Percentiles rank a stretch among this genome's conserved stretches.
phyloP scores from a whole-genome alignment of 495 filamentous ascomycete genomes.

The Cercophora sp. region DNA sequence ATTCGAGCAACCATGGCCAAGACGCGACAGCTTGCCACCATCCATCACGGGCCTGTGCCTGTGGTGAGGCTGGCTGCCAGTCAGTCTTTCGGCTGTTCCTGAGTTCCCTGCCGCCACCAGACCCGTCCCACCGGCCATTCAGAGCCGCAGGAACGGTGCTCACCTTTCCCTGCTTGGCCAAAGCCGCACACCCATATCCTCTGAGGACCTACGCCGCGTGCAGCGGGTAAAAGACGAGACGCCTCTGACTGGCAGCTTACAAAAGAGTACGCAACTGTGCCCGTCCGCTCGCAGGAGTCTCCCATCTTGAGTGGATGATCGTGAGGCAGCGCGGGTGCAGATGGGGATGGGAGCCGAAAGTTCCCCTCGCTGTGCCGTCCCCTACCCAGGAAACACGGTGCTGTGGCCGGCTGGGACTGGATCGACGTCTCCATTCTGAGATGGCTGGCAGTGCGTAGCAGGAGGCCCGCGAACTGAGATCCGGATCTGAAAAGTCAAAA shows the following conservation, averaged over 20 bases:
- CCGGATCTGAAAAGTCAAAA: conserved; percentile 31
- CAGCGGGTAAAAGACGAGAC: conserved; percentile 11
- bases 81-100: conserved; percentile 4
- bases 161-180: conserved; percentile 4
- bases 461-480: conserved; percentile 14
- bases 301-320: no score
- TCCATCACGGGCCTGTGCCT: no score
- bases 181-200: background rate
- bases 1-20: no score
- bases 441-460: conserved; percentile 16
- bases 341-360: no score
- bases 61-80: background rate
- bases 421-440: conserved; percentile 7
- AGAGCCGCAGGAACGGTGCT: conserved; percentile 12
- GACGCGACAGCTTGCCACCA: no score
- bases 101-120: background rate
- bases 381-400: no score
- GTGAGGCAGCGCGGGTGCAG: no score
- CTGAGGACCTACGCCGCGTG: no score
- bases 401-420: background rate
- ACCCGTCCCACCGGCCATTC: conserved; percentile 8
- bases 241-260: conserved; percentile 10
- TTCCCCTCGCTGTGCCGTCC: conserved; percentile 9
- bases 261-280: conserved; percentile 1
- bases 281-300: no score